phyloP scores from a whole-genome alignment of 129 eudicot genomes.

The Logfia minima region DNA sequence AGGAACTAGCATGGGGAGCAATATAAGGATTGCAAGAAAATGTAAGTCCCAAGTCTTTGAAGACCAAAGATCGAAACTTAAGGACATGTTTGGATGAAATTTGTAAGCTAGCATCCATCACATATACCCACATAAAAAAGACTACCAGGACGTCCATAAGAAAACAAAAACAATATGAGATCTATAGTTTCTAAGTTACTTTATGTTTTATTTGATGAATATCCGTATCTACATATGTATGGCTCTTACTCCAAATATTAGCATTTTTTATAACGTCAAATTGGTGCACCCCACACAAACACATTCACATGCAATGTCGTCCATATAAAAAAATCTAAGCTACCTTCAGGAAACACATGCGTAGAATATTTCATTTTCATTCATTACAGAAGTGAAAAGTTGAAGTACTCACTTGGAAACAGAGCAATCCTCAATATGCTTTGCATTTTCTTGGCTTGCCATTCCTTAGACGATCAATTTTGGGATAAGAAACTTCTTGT shows the following conservation, averaged over 20 bases:
- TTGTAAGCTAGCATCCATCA: not conserved
- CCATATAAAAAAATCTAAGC: not conserved
- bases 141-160: not conserved
- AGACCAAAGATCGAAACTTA: not conserved
- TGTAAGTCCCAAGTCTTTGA: no score
- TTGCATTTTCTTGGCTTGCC: slow-evolving; percentile 59
- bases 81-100: not conserved
- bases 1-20: no score
- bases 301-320: not conserved
- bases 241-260: not conserved
- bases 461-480: slow-evolving; percentile 33
- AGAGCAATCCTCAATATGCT: slow-evolving; percentile 91
- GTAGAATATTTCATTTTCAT: not conserved
- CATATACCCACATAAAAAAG: not conserved
- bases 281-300: not conserved
- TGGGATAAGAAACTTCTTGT: slow-evolving; percentile 2
- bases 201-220: no score
- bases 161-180: not conserved
- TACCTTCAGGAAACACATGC: not conserved
- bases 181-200: no score
- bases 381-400: not conserved
- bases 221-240: not conserved
- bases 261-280: not conserved
- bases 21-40: no score
- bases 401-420: slow-evolving; percentile 67